Evolutionary conservation across 352 stramenopile genomes (phyloP), one percentile per base, ranked within the genome.

Genomic region (Phytophthora brassicae): DNA sequence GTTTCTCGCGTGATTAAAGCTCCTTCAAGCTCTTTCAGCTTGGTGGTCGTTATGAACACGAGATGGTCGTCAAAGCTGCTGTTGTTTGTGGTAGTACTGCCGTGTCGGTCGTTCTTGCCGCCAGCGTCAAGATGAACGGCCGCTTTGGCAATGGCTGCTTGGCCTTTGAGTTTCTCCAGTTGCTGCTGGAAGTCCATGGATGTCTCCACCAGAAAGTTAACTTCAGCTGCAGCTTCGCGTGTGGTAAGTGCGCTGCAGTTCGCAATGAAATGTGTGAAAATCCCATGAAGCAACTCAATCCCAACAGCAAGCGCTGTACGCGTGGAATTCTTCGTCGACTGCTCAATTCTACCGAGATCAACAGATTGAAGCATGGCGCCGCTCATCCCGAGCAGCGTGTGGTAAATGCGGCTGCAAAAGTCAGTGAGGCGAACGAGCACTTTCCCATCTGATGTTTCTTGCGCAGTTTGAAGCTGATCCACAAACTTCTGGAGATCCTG

Each of bases 331-430:
- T 44, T 72, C 26, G 23, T 20, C 7, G 64, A 53, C 22, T 64
- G 47, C 5, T 68, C 59, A 16, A 29, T 22, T 20, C 71, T 78
- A 0, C 56, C 55, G 7, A 88, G 63, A 22, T 90, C 81, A 8
- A 72, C 70, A 0, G 70, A 68, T 7, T 77, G 64, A 2, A 88
- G 61, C n/a, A 80, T 70, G 1, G 77, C 63, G 5, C 64, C 75
- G 17, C 77, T 86, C 49, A 88, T 69, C 20, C 61, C 61, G 2
- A 88, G 66, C 33, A 90, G 12, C 13, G 80, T 79, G 17, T 70
- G 73, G 31, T 88, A 86, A 6, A 90, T 59, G 12, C 59, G 70
- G 7, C 80, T 67, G 13, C 72, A 58, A 12, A 66, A 83, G 0
- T 38, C 51, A 4, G 55, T 74, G 4, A 74, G 66, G 28, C 73